These are phyloP conservation scores for Cytospora mali DNA, from an alignment of 2,329 filamentous ascomycete genomes.

Conservation along the genomic window DNA sequence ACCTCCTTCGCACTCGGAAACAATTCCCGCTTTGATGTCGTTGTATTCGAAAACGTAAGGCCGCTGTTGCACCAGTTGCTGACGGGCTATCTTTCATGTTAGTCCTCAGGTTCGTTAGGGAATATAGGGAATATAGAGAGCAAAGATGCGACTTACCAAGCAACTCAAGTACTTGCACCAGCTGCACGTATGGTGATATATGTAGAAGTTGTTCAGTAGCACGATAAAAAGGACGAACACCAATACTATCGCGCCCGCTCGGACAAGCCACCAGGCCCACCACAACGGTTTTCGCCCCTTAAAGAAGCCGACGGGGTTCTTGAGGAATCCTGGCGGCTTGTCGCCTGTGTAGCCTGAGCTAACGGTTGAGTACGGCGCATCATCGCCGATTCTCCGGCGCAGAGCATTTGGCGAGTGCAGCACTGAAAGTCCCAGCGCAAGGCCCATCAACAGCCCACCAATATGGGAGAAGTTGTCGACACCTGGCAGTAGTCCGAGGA, in stretches of 20 bases:
- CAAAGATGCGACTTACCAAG: constrained; percentile 64
- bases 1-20: constrained; percentile 17
- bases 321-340: constrained; percentile 57
- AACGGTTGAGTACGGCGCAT: constrained; percentile 71
- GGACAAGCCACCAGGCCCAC: constrained; percentile 97
- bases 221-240: constrained; percentile 85
- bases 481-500: constrained; percentile 86
- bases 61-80: constrained; percentile 67
- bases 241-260: constrained; percentile 75
- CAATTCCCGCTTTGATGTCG: constrained; percentile 31
- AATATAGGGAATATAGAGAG: neutral
- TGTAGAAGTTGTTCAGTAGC: constrained; percentile 89
- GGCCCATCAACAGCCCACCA: constrained; percentile 90
- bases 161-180: constrained; percentile 98
- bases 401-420: constrained; percentile 85
- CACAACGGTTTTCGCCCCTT: constrained; percentile 89
- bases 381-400: constrained; percentile 71
- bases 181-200: constrained; percentile 70
- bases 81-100: constrained; percentile 51
- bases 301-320: constrained; percentile 77
- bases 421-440: constrained; percentile 83
- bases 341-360: constrained; percentile 50
- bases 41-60: constrained; percentile 31
- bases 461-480: constrained; percentile 98
- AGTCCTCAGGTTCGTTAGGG: constrained; percentile 32